Evolutionary conservation across 2,329 filamentous ascomycete genomes (phyloP).

Genomic region (Trichophyton rubrum): DNA sequence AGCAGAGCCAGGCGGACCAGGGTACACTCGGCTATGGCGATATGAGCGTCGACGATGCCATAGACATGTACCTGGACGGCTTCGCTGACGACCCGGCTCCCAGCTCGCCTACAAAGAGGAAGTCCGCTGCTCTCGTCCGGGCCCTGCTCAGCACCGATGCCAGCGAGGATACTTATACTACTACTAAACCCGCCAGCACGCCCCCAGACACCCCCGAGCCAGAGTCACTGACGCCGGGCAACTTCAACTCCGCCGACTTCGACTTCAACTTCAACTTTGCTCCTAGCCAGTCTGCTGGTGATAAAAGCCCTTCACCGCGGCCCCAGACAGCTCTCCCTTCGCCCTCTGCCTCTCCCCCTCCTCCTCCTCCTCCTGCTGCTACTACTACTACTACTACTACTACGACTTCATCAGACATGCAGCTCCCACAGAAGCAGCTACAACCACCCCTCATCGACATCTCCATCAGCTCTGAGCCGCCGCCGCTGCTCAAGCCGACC

Average conservation of each 20-base stretch:
- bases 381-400: no score
- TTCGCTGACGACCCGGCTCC: conserved; percentile 35
- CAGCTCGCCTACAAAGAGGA: conserved; percentile 21
- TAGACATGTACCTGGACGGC: conserved; percentile 48
- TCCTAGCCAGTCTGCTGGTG: background rate
- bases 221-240: conserved; percentile 13
- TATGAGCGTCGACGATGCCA: conserved; percentile 49
- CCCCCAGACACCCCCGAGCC: background rate
- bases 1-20: conserved; percentile 30
- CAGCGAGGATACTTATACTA: background rate
- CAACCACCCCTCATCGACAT: conserved; percentile 15
- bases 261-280: background rate
- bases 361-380: background rate
- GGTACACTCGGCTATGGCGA: conserved; percentile 45
- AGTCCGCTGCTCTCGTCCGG: conserved; percentile 17
- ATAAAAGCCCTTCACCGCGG: background rate
- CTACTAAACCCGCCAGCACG: background rate
- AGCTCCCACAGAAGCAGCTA: no score
- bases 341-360: background rate
- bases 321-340: background rate
- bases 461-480: conserved; percentile 29
- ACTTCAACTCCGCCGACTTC: background rate
- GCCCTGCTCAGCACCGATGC: background rate
- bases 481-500: conserved; percentile 22
- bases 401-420: no score